These are phyloP conservation scores for Penicillium brasilianum DNA, from an alignment of 2,329 filamentous ascomycete species.

Conservation along the genomic window DNA sequence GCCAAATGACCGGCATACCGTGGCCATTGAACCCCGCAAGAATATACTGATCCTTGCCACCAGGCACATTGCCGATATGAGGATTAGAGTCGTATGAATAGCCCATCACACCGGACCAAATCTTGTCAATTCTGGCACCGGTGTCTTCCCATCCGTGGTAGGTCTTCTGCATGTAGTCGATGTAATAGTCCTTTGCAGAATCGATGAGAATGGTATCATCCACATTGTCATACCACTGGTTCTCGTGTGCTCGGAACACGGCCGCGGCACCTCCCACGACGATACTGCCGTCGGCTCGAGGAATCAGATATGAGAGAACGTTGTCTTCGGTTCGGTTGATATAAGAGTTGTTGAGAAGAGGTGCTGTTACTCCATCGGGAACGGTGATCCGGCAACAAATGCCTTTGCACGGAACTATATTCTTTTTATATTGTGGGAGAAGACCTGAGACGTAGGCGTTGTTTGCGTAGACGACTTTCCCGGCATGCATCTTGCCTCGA, in stretches of 20 bases:
- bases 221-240: slow-evolving; percentile 53
- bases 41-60: slow-evolving; percentile 58
- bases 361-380: slow-evolving; percentile 33
- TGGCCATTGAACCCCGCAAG: slow-evolving; percentile 69
- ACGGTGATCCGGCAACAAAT: slow-evolving; percentile 45
- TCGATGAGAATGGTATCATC: slow-evolving; percentile 59
- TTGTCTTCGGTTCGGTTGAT: slow-evolving; percentile 59
- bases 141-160: slow-evolving; percentile 47
- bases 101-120: slow-evolving; percentile 57
- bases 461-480: slow-evolving; percentile 75
- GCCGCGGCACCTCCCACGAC: slow-evolving; percentile 68
- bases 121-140: slow-evolving; percentile 38
- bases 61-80: slow-evolving; percentile 59
- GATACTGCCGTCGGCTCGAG: slow-evolving; percentile 59
- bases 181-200: slow-evolving; percentile 48
- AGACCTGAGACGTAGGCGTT: slow-evolving; percentile 84
- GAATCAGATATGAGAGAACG: slow-evolving; percentile 62
- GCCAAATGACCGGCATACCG: slow-evolving; percentile 69
- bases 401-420: slow-evolving; percentile 80
- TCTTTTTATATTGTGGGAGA: slow-evolving; percentile 69
- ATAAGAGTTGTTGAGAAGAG: slow-evolving; percentile 57
- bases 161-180: slow-evolving; percentile 45
- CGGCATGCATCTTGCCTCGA: slow-evolving; percentile 68
- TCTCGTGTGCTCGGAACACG: slow-evolving; percentile 30
- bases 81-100: slow-evolving; percentile 58